Conservation (phyloP, 106 monocot species). For the Chionographis japonica region DNA sequence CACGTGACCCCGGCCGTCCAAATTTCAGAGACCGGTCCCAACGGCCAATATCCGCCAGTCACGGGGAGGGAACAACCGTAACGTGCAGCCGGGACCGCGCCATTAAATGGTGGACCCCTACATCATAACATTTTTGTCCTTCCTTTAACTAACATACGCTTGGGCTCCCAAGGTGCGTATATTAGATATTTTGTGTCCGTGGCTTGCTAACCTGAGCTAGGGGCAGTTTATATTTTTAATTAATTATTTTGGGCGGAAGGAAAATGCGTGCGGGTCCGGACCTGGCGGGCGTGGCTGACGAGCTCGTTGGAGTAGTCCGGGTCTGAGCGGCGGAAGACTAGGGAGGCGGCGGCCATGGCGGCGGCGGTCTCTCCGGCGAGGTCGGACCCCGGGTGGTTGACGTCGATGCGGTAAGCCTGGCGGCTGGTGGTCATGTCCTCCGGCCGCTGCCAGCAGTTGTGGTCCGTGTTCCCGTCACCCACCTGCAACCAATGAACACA, state of each 20-base stretch:
- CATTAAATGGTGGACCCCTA: no score
- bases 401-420: conserved; percentile 72
- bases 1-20: background rate
- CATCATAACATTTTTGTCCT: no score
- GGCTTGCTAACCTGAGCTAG: no score
- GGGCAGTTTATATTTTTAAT: no score
- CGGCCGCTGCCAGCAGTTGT: conserved; percentile 94
- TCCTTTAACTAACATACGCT: no score
- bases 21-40: conserved; percentile 2
- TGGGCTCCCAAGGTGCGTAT: no score
- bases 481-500: conserved; percentile 35
- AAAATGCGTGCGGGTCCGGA: background rate
- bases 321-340: conserved; percentile 63
- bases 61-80: background rate
- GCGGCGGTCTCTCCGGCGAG: conserved; percentile 95
- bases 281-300: conserved; percentile 80
- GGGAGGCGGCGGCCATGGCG: conserved; percentile 83
- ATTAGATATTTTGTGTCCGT: no score
- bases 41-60: conserved; percentile 16
- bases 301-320: conserved; percentile 72
- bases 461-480: conserved; percentile 82
- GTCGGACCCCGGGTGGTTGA: conserved; percentile 74
- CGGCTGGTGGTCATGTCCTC: conserved; percentile 97
- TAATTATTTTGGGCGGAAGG: no score
- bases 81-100: no score